These are phyloP conservation scores for Maudiozyma barnettii DNA, from an alignment of 805 yeast species.

Conservation along the genomic window DNA sequence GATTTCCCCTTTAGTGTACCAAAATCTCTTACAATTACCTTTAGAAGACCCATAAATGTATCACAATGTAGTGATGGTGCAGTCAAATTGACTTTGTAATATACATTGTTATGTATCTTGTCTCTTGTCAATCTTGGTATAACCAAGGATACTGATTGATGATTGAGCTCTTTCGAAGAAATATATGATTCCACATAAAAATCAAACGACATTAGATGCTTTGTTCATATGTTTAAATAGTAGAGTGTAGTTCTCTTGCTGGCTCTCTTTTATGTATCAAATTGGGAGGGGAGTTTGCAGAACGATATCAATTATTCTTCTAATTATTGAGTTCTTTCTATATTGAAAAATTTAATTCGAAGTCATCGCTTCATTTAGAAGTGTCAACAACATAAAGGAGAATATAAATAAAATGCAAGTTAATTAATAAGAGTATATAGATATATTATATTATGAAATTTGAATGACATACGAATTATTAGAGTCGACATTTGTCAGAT, in stretches of 20 bases:
- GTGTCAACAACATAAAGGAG: no score
- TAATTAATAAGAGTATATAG: background rate
- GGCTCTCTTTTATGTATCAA: no score
- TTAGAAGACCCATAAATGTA: constrained; percentile 18
- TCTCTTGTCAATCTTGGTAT: constrained; percentile 27
- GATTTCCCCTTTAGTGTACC: constrained; percentile 16
- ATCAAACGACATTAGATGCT: constrained; percentile 16
- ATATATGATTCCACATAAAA: constrained; percentile 24
- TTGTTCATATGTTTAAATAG: no score
- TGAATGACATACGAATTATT: no score
- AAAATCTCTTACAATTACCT: constrained; percentile 19
- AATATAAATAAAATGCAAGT: background rate
- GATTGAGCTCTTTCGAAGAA: constrained; percentile 23
- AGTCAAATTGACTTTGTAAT: constrained; percentile 24
- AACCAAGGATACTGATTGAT: constrained; percentile 27
- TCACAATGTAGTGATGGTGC: constrained; percentile 21
- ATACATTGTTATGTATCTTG: constrained; percentile 24
- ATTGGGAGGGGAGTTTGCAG: no score
- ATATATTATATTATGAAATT: no score
- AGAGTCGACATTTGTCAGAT: constrained; percentile 4
- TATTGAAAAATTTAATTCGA: no score
- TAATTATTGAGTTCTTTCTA: no score
- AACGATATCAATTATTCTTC: no score
- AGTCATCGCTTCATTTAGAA: no score
- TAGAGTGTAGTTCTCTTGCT: no score